These are phyloP conservation scores for Solanum raphanifolium DNA, from an alignment of 257 asterid species.

Conservation along the genomic window DNA sequence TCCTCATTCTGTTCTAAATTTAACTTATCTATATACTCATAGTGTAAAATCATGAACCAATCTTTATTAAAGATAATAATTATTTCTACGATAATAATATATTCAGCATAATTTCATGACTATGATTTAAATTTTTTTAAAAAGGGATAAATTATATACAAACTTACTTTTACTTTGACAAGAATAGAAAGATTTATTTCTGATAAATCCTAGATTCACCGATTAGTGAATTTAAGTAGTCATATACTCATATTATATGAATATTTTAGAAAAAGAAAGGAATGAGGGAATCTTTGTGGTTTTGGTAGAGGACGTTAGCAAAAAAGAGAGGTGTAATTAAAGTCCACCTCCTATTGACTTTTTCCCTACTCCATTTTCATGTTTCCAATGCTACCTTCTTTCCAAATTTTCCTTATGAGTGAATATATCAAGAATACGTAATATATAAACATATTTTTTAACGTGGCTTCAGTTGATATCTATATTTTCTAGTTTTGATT, in stretches of 20 bases:
- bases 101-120: fast-evolving
- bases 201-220: too few species aligned
- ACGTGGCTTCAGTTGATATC: fast-evolving
- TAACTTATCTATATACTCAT: not conserved
- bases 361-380: not conserved
- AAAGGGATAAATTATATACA: too few species aligned
- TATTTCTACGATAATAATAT: too few species aligned
- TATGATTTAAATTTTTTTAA: too few species aligned
- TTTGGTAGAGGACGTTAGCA: conserved; percentile 22
- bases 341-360: conserved; percentile 35
- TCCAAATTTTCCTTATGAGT: not conserved
- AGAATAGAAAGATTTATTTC: too few species aligned
- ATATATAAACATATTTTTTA: too few species aligned
- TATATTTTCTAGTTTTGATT: fast-evolving
- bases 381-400: conserved; percentile 5
- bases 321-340: conserved; percentile 31
- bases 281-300: conserved; percentile 46
- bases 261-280: conserved; percentile 8
- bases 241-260: not conserved
- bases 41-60: not conserved
- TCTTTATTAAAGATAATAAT: not conserved
- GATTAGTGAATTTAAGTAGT: too few species aligned
- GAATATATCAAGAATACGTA: not conserved
- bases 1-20: conserved; percentile 14
- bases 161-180: too few species aligned